These are phyloP conservation scores for Podaxis sp. DNA, from an alignment of 768 basidiomycete species.

Conservation along the genomic window DNA sequence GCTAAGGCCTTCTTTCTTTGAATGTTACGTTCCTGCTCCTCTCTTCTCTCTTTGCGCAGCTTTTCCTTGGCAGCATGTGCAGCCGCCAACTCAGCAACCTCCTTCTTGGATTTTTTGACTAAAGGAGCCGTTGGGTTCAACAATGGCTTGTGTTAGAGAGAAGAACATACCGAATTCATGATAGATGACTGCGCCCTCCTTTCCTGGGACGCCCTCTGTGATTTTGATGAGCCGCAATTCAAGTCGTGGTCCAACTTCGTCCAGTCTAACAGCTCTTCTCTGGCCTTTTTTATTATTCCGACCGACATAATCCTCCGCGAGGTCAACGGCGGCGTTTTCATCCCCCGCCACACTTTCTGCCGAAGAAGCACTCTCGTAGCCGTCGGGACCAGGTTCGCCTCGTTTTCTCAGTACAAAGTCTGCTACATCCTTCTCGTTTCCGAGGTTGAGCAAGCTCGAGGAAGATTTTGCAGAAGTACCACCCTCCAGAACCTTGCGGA, in stretches of 20 bases:
- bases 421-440: conserved; percentile 90
- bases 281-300: conserved; percentile 91
- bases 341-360: conserved; percentile 83
- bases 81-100: conserved; percentile 62
- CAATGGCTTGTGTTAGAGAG: not conserved
- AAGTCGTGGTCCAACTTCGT: conserved; percentile 95
- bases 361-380: conserved; percentile 80
- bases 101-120: conserved; percentile 91
- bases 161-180: conserved; percentile 82
- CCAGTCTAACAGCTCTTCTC: conserved; percentile 85
- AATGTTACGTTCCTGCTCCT: conserved; percentile 92
- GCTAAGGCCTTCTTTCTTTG: conserved; percentile 65
- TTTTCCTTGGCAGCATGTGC: conserved; percentile 78
- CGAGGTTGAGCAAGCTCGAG: conserved; percentile 67
- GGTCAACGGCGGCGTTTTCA: conserved; percentile 76
- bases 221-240: conserved; percentile 93
- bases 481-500: conserved; percentile 82
- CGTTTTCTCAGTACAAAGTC: conserved; percentile 84
- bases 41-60: conserved; percentile 71
- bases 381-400: conserved; percentile 61
- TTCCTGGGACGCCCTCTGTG: conserved; percentile 89
- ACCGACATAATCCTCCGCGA: conserved; percentile 94
- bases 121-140: conserved; percentile 14
- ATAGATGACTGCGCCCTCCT: conserved; percentile 89
- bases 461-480: conserved; percentile 31